These are phyloP conservation scores for Isabelozyma pseudorhagii DNA, from an alignment of 805 yeast genomes.

Conservation along the genomic window DNA sequence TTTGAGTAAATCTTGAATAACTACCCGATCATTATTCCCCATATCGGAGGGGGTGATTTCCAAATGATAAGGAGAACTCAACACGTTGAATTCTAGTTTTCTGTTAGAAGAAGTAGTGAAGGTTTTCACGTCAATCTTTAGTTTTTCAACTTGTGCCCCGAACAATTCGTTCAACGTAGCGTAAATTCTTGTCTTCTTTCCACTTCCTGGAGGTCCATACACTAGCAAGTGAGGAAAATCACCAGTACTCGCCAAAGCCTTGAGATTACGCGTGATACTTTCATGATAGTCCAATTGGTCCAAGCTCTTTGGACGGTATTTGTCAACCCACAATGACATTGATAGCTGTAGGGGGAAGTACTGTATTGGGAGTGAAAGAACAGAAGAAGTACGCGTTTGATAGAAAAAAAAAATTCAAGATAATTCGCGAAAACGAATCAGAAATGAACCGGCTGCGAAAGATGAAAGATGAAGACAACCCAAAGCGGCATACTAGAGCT, in stretches of 20 bases:
- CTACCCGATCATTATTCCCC: conserved; percentile 94
- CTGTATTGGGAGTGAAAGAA: background rate
- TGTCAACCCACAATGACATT: conserved; percentile 97
- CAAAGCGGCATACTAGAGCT: too few species aligned
- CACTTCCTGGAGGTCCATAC: conserved; percentile 96
- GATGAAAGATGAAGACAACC: too few species aligned
- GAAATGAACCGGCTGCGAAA: too few species aligned
- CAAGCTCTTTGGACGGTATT: conserved; percentile 75
- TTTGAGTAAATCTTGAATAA: conserved; percentile 88
- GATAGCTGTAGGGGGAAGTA: background rate
- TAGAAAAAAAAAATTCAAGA: too few species aligned
- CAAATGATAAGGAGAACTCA: conserved; percentile 86
- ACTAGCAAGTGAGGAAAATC: conserved; percentile 92
- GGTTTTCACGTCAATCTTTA: conserved; percentile 83
- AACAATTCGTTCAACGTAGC: conserved; percentile 75
- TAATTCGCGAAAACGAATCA: too few species aligned
- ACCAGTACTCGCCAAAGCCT: conserved; percentile 60
- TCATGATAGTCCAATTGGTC: conserved; percentile 64
- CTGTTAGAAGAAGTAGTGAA: conserved; percentile 71
- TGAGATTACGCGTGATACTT: conserved; percentile 59
- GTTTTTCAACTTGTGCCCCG: conserved; percentile 76
- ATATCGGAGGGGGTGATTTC: conserved; percentile 97
- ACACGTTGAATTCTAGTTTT: conserved; percentile 86
- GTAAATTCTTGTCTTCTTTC: conserved; percentile 90
- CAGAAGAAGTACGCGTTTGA: background rate